Evolutionary conservation across 148 eudicot genomes (phyloP), one percentile per base, ranked within the genome.

Genomic region (Gaultheria prostrata): DNA sequence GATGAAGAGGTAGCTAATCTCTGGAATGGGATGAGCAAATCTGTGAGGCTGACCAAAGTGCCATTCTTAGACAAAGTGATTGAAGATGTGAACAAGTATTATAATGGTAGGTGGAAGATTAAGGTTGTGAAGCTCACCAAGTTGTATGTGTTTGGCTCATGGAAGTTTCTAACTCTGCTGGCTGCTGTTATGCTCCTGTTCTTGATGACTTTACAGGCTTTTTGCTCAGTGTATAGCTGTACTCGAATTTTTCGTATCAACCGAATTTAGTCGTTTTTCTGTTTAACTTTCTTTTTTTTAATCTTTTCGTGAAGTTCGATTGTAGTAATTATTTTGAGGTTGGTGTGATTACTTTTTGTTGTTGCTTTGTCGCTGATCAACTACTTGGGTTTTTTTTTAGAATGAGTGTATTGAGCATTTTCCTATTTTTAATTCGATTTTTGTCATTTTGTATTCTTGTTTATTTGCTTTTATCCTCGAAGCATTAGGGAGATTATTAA

Each of bases 21-120:
- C 32, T 93, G 93, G 93, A 93, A 91, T 80, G 93, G 92, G 74
- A 92, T 92, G 95, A 88, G 89, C 77, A 92, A 87, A 72, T 88
- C 93, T 3, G 43, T 87, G 32, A 89, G 88, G 54, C 70, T 91
- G 61, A 87, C 92, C 30, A 91, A 84, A 81, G 92, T 92, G 54
- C 84, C 88, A 7, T 86, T 85, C 46, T 77, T 92, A 71, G 95
- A 92, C 65, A 84, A 87, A 79, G 91, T 87, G 32, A 86, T 92
- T 26, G 90, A 90, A 82, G 91, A 91, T 81, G 91, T 91, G 45
- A 92, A 91, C 69, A 82, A 26, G 73, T 88, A 87, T 83, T 91
- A 92, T 35, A 81, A 88, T 35, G 85, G 87, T 0, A 86, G 85
- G 54, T 92, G 92, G 92, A 92, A 56, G 83, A 87, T 87, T 8